Evolutionary conservation across 768 basidiomycete genomes (phyloP).

Genomic region (Favolaschia claudopus): DNA sequence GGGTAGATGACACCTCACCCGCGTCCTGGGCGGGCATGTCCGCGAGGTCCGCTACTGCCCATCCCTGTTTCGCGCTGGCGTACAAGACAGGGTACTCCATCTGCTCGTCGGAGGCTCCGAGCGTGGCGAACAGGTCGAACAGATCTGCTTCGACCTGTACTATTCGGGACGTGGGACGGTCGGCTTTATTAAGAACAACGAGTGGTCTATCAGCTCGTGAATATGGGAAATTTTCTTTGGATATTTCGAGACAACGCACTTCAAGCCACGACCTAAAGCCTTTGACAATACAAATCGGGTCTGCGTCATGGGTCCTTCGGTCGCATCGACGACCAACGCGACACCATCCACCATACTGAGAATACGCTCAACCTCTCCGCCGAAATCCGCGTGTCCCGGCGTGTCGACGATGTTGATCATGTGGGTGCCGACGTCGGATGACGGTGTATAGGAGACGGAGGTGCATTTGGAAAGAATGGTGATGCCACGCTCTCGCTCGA

Average conservation of each 20-base stretch:
- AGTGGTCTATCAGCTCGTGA: slow-evolving; percentile 42
- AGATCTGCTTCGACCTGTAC: slow-evolving; percentile 57
- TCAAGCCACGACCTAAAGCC: slow-evolving; percentile 50
- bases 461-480: slow-evolving; percentile 69
- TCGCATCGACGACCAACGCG: slow-evolving; percentile 65
- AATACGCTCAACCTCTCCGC: slow-evolving; percentile 67
- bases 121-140: slow-evolving; percentile 58
- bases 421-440: slow-evolving; percentile 31
- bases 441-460: slow-evolving; percentile 53
- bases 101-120: slow-evolving; percentile 59
- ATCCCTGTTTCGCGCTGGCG: slow-evolving; percentile 59
- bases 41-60: slow-evolving; percentile 39
- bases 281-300: slow-evolving; percentile 61
- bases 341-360: slow-evolving; percentile 70
- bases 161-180: slow-evolving; percentile 51
- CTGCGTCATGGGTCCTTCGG: slow-evolving; percentile 69
- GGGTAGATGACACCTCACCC: neutral
- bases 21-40: slow-evolving; percentile 14
- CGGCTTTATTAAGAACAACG: slow-evolving; percentile 61
- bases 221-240: neutral
- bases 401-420: slow-evolving; percentile 69
- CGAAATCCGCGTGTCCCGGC: slow-evolving; percentile 69
- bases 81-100: slow-evolving; percentile 60
- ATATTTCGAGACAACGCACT: slow-evolving; percentile 34
- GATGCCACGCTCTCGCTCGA: slow-evolving; percentile 66